Evolutionary conservation across 2,329 filamentous ascomycete genomes (phyloP).

Genomic region (Magnaporthales sp.): DNA sequence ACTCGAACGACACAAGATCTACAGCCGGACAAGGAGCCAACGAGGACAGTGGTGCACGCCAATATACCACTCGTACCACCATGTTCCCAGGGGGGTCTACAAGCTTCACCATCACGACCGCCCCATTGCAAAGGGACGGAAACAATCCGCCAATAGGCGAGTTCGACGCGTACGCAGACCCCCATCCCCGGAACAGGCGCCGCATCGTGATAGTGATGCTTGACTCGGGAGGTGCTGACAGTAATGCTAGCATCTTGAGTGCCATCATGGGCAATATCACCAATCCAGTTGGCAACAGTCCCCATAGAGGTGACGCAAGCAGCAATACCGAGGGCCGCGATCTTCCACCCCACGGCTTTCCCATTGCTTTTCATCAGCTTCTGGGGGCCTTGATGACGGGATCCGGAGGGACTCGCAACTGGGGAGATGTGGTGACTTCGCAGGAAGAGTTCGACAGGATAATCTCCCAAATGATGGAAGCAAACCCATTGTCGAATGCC

Average conservation of each 20-base stretch:
- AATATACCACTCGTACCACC: slow-evolving; percentile 17
- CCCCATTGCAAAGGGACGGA: slow-evolving; percentile 18
- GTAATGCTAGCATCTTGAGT: slow-evolving; percentile 32
- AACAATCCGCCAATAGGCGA: slow-evolving; percentile 11
- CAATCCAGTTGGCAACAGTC: slow-evolving; percentile 18
- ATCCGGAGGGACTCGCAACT: slow-evolving; percentile 38
- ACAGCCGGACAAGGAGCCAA: background rate
- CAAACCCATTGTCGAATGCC: slow-evolving; percentile 65
- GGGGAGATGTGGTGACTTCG: slow-evolving; percentile 79
- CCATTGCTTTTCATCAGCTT: slow-evolving; percentile 39
- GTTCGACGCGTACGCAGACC: slow-evolving; percentile 38
- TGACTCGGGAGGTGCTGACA: background rate
- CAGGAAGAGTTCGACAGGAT: slow-evolving; percentile 88
- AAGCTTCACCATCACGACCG: slow-evolving; percentile 39
- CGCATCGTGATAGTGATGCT: background rate
- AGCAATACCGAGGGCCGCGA: slow-evolving; percentile 12
- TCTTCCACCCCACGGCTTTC: slow-evolving; percentile 19
- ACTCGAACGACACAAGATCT: background rate
- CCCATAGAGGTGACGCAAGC: slow-evolving; percentile 12
- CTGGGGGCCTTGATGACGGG: slow-evolving; percentile 39
- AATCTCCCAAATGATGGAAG: slow-evolving; percentile 81
- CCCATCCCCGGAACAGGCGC: slow-evolving; percentile 1
- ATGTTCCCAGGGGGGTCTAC: slow-evolving; percentile 29
- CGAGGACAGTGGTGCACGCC: background rate
- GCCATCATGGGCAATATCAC: slow-evolving; percentile 28